A percentile compares a stretch with the other conserved stretches of the same genome.
Conservation (phyloP, 257 asterid genomes). For the Nicotiana noctiflora region DNA sequence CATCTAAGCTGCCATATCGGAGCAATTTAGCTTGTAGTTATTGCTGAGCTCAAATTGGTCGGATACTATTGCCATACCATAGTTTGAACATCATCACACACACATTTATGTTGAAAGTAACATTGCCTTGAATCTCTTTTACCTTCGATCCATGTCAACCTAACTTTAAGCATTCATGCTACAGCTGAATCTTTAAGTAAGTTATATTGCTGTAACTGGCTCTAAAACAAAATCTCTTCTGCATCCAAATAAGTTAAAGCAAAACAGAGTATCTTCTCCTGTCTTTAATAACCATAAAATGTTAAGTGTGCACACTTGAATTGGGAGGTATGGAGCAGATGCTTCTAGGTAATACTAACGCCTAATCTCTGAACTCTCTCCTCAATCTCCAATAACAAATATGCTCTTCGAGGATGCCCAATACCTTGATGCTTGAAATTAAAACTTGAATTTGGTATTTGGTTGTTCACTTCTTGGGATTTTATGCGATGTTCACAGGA, state of each 20-base stretch:
- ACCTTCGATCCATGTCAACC: neutral
- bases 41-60: neutral
- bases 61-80: neutral
- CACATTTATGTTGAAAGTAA: neutral
- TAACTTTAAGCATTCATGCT: neutral
- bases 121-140: neutral
- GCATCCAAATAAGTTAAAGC: neutral
- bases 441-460: neutral
- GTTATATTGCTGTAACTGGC: neutral
- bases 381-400: neutral
- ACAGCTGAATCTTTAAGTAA: neutral
- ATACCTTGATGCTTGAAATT: neutral
- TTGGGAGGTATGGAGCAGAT: neutral
- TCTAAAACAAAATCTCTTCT: neutral
- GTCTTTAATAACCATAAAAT: neutral
- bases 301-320: neutral
- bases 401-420: neutral
- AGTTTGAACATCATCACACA: neutral
- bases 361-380: neutral
- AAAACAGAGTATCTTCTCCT: neutral
- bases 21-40: neutral
- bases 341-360: neutral
- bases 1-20: too few species aligned
- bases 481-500: conserved; percentile 43
- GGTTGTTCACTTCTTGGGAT: conserved; percentile 4